Percentiles rank a stretch among this genome's conserved stretches.
Evolutionary conservation across 129 eudicot species (phyloP).

Genomic region (Gnaphalium uliginosum): DNA sequence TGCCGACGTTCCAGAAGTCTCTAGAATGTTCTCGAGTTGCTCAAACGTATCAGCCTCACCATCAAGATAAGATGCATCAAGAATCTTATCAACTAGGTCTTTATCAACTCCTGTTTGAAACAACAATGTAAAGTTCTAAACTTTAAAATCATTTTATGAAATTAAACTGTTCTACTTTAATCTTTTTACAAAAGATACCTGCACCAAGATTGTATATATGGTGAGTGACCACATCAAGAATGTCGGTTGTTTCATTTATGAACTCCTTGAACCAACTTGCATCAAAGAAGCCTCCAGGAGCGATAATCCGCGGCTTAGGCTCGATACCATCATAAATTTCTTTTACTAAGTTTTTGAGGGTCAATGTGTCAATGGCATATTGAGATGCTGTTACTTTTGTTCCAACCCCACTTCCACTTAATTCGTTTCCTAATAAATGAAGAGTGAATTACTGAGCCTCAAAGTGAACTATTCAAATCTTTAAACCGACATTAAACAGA

Average conservation of each 20-base stretch:
- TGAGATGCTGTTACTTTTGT: slow-evolving; percentile 58
- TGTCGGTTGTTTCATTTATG: slow-evolving; percentile 38
- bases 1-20: slow-evolving; percentile 43
- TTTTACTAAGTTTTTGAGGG: slow-evolving; percentile 46
- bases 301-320: slow-evolving; percentile 54
- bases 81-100: slow-evolving; percentile 64
- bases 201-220: slow-evolving; percentile 88
- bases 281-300: slow-evolving; percentile 87
- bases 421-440: slow-evolving; percentile 61
- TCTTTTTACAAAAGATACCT: slow-evolving; percentile 41
- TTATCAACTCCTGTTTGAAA: slow-evolving; percentile 58
- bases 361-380: slow-evolving; percentile 51
- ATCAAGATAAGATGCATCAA: slow-evolving; percentile 65
- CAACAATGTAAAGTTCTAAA: slow-evolving; percentile 12
- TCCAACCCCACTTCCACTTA: slow-evolving; percentile 75
- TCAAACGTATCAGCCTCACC: slow-evolving; percentile 51
- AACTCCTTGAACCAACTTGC: slow-evolving; percentile 55
- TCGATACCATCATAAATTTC: slow-evolving; percentile 48
- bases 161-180: background rate
- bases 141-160: background rate
- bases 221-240: slow-evolving; percentile 60
- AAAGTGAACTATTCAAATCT: background rate
- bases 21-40: slow-evolving; percentile 48
- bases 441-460: background rate
- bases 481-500: too few relatives aligned